phyloP scores from a whole-genome alignment of 2,329 filamentous ascomycete species.

The Sphaerostilbella broomeana region DNA sequence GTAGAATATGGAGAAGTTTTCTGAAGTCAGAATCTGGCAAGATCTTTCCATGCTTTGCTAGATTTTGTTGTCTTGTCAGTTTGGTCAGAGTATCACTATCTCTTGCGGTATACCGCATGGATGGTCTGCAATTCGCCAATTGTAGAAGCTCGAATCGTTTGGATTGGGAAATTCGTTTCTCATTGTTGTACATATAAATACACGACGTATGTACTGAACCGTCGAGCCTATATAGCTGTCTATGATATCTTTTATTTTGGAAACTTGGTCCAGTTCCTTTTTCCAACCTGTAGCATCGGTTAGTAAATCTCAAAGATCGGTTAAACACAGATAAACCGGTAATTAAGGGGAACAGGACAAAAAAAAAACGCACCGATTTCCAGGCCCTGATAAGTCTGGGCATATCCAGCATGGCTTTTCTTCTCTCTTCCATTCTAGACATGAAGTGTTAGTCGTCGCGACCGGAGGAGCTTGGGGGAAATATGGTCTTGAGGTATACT shows the following conservation, averaged over 20 bases:
- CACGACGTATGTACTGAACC: constrained; percentile 26
- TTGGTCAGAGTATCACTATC: too few species aligned
- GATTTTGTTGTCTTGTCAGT: too few species aligned
- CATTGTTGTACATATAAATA: constrained; percentile 27
- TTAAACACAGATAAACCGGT: background rate
- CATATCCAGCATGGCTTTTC: constrained; percentile 92
- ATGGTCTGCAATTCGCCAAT: too few species aligned
- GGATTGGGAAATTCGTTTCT: constrained; percentile 9
- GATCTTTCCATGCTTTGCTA: too few species aligned
- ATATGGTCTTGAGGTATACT: constrained; percentile 40
- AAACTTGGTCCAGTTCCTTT: constrained; percentile 50
- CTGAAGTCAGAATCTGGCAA: too few species aligned
- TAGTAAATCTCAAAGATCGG: constrained; percentile 20
- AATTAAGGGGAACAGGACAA: background rate
- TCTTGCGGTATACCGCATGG: too few species aligned
- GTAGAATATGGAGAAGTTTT: too few species aligned
- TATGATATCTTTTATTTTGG: constrained; percentile 40
- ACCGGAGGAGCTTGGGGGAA: background rate
- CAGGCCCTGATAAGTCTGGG: constrained; percentile 83
- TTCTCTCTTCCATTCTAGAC: constrained; percentile 72
- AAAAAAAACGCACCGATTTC: constrained; percentile 67
- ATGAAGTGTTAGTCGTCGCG: constrained; percentile 10
- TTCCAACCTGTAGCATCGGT: constrained; percentile 42
- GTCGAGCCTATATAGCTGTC: background rate
- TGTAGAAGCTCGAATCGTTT: background rate